These are phyloP conservation scores for Vaccinium vitisidaea DNA, from an alignment of 148 eudicot genomes.

Conservation along the genomic window DNA sequence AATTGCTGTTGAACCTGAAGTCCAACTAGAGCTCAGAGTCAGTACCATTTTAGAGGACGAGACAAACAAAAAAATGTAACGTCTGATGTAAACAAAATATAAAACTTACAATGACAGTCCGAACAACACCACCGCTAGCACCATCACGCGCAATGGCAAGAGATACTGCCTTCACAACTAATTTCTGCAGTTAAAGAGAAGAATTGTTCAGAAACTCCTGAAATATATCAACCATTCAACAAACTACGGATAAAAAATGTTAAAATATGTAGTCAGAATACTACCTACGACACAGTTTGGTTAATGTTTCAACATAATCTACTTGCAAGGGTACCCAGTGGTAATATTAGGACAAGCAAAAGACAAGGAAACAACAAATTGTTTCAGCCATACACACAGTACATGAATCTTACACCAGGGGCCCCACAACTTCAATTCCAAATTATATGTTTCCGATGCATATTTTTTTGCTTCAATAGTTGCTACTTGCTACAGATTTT, in stretches of 20 bases:
- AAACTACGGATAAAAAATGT: neutral
- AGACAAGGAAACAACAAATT: neutral
- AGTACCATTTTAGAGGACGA: neutral
- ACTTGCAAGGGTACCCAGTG: neutral
- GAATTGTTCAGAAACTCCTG: neutral
- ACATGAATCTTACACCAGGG: neutral
- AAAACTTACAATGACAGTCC: conserved; percentile 76
- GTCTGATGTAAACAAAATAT: neutral
- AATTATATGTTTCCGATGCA: neutral
- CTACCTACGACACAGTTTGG: neutral
- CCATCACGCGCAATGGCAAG: conserved; percentile 98
- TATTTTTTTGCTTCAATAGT: neutral
- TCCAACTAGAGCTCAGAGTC: neutral
- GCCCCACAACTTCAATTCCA: neutral
- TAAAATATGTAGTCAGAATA: neutral
- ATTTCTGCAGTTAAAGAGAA: conserved; percentile 39
- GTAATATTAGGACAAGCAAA: neutral
- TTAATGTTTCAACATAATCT: neutral
- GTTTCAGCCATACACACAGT: neutral
- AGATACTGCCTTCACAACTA: conserved; percentile 86
- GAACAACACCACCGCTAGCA: conserved; percentile 92
- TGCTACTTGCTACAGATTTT: neutral
- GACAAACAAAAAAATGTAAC: neutral
- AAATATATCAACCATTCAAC: neutral
- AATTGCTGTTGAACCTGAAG: conserved; percentile 1